These are phyloP conservation scores for Lecanoromycetidae sp. DNA, from an alignment of 2,329 filamentous ascomycete species.

Conservation along the genomic window DNA sequence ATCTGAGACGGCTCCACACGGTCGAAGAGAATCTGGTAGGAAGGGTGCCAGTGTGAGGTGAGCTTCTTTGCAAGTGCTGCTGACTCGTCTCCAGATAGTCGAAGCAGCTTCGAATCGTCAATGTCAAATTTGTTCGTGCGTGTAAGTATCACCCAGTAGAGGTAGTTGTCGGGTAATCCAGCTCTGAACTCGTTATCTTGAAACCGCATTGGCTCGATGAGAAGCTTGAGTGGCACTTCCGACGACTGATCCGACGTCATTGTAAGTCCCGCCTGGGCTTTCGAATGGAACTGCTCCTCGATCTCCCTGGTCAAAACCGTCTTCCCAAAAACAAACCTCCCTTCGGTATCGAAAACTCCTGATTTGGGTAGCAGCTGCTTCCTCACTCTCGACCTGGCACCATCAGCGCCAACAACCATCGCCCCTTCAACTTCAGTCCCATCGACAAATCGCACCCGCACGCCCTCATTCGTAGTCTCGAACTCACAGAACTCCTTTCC, in stretches of 20 bases:
- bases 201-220: slow-evolving; percentile 10
- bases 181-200: background rate
- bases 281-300: background rate
- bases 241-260: background rate
- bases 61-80: slow-evolving; percentile 40
- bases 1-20: slow-evolving; percentile 35
- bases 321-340: slow-evolving; percentile 31
- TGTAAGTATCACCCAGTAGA: slow-evolving; percentile 10
- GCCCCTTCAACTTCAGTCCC: slow-evolving; percentile 18
- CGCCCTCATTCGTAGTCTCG: background rate
- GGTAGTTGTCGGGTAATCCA: slow-evolving; percentile 7
- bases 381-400: slow-evolving; percentile 26
- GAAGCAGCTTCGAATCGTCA: background rate
- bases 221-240: background rate
- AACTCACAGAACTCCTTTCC: background rate
- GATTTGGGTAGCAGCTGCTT: slow-evolving; percentile 28
- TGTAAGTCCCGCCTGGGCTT: background rate
- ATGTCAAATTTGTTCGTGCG: background rate
- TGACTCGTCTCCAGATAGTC: background rate
- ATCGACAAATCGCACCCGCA: background rate
- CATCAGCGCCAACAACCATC: slow-evolving; percentile 32
- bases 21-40: slow-evolving; percentile 46
- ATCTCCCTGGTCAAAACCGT: slow-evolving; percentile 22
- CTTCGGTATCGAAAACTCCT: slow-evolving; percentile 28
- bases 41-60: slow-evolving; percentile 43